phyloP scores from a whole-genome alignment of 225 moss, liverwort and hornwort genomes.

The Sphagnum tenellum region DNA sequence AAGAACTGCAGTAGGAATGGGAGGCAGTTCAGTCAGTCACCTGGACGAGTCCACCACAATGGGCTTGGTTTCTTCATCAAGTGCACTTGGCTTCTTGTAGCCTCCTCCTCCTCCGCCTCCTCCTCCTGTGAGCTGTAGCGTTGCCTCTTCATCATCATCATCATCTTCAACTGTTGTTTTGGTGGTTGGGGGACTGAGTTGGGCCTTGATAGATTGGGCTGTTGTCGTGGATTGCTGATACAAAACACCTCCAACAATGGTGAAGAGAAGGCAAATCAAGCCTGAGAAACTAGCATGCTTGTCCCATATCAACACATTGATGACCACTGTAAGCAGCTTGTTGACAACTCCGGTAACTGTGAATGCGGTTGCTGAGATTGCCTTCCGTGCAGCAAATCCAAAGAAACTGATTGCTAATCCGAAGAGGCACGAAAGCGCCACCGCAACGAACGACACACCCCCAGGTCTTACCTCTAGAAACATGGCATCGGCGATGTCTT shows the following conservation, averaged over 20 bases:
- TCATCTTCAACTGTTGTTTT: conserved; percentile 15
- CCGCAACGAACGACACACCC: conserved; percentile 9
- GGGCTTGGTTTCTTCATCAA: no score
- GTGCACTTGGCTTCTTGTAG: no score
- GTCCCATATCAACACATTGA: conserved; percentile 67
- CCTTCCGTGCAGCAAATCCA: conserved; percentile 46
- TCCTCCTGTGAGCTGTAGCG: no score
- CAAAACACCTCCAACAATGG: conserved; percentile 47
- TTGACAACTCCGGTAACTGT: conserved; percentile 60
- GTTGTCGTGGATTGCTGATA: conserved; percentile 41
- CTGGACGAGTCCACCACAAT: no score
- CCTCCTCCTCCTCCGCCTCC: no score
- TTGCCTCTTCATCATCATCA: conserved; percentile 34
- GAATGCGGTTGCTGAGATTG: conserved; percentile 57
- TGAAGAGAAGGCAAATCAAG: conserved; percentile 33
- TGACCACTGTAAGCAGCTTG: conserved; percentile 58
- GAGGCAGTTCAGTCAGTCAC: no score
- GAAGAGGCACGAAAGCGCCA: conserved; percentile 38
- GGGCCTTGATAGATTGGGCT: no score
- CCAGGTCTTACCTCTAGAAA: conserved; percentile 9
- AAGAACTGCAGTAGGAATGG: no score
- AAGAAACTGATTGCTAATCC: conserved; percentile 60
- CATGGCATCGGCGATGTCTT: conserved; percentile 18
- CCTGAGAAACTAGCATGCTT: conserved; percentile 44
- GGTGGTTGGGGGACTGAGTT: conserved; percentile 7